A percentile compares a stretch with the other conserved stretches of the same genome.
phyloP scores from a whole-genome alignment of 495 filamentous ascomycete species.

The Penicillium bialowiezense region DNA sequence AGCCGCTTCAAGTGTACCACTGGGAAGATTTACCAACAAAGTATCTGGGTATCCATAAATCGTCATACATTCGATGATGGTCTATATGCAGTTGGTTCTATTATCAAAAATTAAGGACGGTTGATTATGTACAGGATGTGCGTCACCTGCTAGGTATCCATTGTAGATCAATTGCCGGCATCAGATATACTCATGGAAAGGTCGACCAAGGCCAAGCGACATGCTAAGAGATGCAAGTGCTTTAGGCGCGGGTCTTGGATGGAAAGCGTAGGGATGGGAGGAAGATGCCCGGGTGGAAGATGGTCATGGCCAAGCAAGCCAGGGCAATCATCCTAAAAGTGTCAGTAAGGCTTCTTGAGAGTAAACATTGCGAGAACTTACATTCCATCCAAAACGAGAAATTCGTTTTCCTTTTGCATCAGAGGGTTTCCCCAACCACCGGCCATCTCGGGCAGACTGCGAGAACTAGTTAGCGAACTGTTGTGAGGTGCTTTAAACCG shows the following conservation, averaged over 20 bases:
- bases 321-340: constrained; percentile 46
- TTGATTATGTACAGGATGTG: too few species aligned
- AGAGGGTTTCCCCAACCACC: constrained; percentile 63
- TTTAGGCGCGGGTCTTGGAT: constrained; percentile 21
- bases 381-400: constrained; percentile 58
- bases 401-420: constrained; percentile 62
- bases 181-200: background rate
- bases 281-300: constrained; percentile 49
- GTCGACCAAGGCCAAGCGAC: background rate
- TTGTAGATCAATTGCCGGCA: too few species aligned
- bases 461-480: background rate
- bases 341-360: background rate
- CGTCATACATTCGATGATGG: too few species aligned
- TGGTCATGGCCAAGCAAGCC: constrained; percentile 41
- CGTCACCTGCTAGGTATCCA: too few species aligned
- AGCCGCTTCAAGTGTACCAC: too few species aligned
- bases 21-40: too few species aligned
- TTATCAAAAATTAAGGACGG: too few species aligned
- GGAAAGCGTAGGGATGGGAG: constrained; percentile 43
- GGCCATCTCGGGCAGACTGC: constrained; percentile 59
- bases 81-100: too few species aligned
- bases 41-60: too few species aligned
- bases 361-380: constrained; percentile 23
- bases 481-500: background rate
- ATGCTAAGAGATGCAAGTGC: background rate